phyloP scores from a whole-genome alignment of 202 grass and related monocot species.

The Schoenoplectus triqueter region DNA sequence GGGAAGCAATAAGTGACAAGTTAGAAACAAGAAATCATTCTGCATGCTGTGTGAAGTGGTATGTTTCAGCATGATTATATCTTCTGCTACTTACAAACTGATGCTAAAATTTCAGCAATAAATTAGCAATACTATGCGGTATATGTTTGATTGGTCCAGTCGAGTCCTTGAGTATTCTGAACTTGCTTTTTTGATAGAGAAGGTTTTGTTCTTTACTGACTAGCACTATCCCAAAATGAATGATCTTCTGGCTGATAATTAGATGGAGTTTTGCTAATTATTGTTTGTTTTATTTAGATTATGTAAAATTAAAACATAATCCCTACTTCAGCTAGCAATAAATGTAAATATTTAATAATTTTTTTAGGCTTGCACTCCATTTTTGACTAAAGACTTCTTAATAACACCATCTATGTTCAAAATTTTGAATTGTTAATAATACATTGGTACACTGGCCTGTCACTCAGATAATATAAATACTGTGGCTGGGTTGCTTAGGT shows the following conservation, averaged over 20 bases:
- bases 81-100: neutral
- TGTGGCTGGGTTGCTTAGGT: conserved; percentile 53
- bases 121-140: neutral
- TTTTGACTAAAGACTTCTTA: conserved; percentile 5
- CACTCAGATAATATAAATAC: conserved; percentile 13
- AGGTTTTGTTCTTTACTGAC: neutral
- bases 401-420: neutral
- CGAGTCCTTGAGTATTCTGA: neutral
- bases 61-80: conserved; percentile 39
- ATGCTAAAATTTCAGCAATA: neutral
- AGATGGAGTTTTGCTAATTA: conserved; percentile 9
- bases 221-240: neutral
- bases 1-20: conserved; percentile 82
- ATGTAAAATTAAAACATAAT: conserved; percentile 9
- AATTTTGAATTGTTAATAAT: neutral
- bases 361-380: neutral
- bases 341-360: neutral
- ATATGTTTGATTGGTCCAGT: conserved; percentile 5
- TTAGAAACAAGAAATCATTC: conserved; percentile 53
- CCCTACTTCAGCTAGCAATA: neutral
- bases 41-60: conserved; percentile 65
- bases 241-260: neutral
- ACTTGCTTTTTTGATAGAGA: neutral
- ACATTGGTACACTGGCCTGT: conserved; percentile 21
- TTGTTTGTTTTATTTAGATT: neutral